Evolutionary conservation across 2,329 filamentous ascomycete species (phyloP).

Genomic region (Penicillium sumatraense): DNA sequence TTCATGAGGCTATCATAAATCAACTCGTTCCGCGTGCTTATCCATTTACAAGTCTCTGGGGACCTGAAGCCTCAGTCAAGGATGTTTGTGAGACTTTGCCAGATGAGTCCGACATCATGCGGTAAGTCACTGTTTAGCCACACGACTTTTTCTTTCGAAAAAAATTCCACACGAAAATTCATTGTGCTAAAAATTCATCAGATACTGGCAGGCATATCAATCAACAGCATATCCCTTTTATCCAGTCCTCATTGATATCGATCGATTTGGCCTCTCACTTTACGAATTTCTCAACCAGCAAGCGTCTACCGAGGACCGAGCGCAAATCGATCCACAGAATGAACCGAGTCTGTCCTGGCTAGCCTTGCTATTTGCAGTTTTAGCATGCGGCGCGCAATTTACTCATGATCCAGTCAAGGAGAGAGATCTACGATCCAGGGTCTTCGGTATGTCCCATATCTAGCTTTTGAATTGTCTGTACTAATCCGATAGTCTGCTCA

Average conservation of each 20-base stretch:
- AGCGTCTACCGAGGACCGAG: slow-evolving; percentile 3
- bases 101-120: slow-evolving; percentile 28
- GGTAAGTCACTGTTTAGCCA: slow-evolving; percentile 14
- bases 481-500: slow-evolving; percentile 22
- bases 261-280: neutral
- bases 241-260: slow-evolving; percentile 18
- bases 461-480: neutral
- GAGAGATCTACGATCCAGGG: slow-evolving; percentile 27
- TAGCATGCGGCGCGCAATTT: slow-evolving; percentile 30
- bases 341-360: slow-evolving; percentile 22
- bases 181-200: neutral
- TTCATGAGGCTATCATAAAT: slow-evolving; percentile 20
- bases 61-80: slow-evolving; percentile 14
- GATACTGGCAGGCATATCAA: slow-evolving; percentile 28
- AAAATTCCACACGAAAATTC: neutral
- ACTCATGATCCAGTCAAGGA: slow-evolving; percentile 28
- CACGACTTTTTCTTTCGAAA: neutral
- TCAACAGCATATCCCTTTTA: slow-evolving; percentile 26
- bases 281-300: neutral
- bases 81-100: slow-evolving; percentile 28
- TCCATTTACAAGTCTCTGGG: slow-evolving; percentile 31
- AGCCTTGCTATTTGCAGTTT: slow-evolving; percentile 26
- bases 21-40: slow-evolving; percentile 27
- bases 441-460: slow-evolving; percentile 28
- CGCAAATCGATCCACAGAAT: slow-evolving; percentile 1